Evolutionary conservation across 2,329 filamentous ascomycete species (phyloP), one percentile per base, ranked within the genome.

Genomic region (Diaporthe citriasiana): DNA sequence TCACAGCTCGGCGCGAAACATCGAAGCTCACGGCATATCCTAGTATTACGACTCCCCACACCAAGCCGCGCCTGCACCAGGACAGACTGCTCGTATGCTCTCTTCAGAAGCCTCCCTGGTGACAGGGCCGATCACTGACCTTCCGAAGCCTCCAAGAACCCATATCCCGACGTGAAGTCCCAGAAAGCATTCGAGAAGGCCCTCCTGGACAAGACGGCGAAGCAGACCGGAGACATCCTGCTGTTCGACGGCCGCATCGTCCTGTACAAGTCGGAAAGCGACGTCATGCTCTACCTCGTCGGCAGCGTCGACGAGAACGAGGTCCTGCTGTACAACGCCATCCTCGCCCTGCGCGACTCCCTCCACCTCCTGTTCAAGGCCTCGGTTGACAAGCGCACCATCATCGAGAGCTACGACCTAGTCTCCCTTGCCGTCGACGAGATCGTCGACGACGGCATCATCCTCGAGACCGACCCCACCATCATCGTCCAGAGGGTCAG

Each of bases 101-200:
- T 68, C 73, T 73, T 77, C 75, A 74, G 72, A 74, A 65, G 72
- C 60, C 74, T 53, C 33, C 30, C 17, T 27, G 33, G 22, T 30
- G n/a, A 22, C 47, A 38, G 17, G 13, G 22, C 9, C 56, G n/a
- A n/a, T 22, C 5, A 35, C 74, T 76, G 70, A 76, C 66, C 25
- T 73, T 1, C 25, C 25, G 65, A 30, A 73, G 75, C 78, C 77
- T 86, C 89, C 70, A 86, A 85, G 78, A 94, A 93, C 82, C 94
- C 95, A 30, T 98, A 98, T 84, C 88, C 94, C 74, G 95, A 94
- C 74, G 85, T 97, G 72, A 98, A 98, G 87, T 92, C 97, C 79
- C 97, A 99, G 86, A 98, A 97, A 84, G 90, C 94, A 2, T 99
- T 99, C 81, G 97, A 99, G 85, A 98, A 98, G 87, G 97, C 95